Conservation (phyloP, 2,329 filamentous ascomycete species). For the Penicillium sp. region DNA sequence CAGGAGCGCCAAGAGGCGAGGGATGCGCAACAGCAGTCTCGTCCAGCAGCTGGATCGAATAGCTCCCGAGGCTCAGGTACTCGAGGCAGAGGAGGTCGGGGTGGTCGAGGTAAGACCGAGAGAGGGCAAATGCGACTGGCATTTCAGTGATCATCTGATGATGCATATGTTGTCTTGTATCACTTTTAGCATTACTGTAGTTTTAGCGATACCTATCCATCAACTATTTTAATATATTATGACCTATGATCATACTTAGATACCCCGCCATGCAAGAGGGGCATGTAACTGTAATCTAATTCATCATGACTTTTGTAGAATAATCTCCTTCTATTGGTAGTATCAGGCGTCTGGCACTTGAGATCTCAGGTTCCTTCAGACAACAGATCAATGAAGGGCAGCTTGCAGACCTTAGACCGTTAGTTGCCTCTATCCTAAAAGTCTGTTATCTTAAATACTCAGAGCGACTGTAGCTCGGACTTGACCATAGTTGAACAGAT, state of each 20-base stretch:
- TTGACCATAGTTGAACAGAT: no score
- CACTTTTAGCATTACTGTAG: not conserved
- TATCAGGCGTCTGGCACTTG: not conserved
- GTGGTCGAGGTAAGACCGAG: constrained; percentile 39
- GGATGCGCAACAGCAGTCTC: constrained; percentile 25
- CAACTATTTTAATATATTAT: not conserved
- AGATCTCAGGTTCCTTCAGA: not conserved
- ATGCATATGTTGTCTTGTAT: not conserved
- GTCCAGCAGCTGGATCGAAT: constrained; percentile 12
- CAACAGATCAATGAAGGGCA: not conserved
- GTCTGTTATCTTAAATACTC: not conserved
- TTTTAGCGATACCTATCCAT: not conserved
- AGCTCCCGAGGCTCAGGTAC: constrained; percentile 25
- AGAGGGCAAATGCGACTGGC: constrained; percentile 46
- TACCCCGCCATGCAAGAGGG: no score
- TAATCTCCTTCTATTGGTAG: no score
- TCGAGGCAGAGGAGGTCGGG: constrained; percentile 36
- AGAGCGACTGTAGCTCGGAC: not conserved
- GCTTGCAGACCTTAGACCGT: no score
- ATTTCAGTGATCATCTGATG: constrained; percentile 36
- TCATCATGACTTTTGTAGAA: no score
- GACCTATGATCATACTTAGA: no score
- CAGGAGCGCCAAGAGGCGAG: constrained; percentile 58
- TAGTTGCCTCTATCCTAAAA: no score
- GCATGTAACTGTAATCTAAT: no score